Base-by-base conservation (phyloP, 78 protist genomes). In the Dictyostelium citrinum region DNA sequence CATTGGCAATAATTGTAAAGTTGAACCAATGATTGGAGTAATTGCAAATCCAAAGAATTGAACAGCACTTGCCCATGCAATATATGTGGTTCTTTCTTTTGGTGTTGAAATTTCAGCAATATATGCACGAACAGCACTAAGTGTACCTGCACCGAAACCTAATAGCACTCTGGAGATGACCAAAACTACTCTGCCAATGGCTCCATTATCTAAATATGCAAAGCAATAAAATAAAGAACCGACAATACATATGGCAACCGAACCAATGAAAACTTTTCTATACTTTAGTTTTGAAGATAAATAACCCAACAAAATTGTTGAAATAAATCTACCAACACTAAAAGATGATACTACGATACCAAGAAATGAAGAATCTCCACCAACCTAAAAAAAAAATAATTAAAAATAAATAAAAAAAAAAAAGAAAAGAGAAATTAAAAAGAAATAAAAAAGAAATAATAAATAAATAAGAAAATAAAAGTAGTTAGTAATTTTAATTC, bases 1-100 rank as follows among this genome's bases (percentile, higher is more conserved):
- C 1, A 17, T 24, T 58, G 85, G 85, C 16, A 81, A 12, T 22
- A 35, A n/a, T 58, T 74, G 70, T 45, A 81, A 60, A 24, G 49
- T 6, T 35, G 85, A 81, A 5, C 85, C 85, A 35, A 81, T 37
- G 3, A 45, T 49, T 46, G 91, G 91, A 7, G 83, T 79, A 10
- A 76, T 29, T 1, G 91, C 91, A 51, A 86, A 86, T 5, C 91
- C 91, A 46, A 86, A 60, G 68, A 60, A 86, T 49, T 86, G 91
- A 20, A 86, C 45, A 11, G 83, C 91, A 24, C 80, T 33, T 2
- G 83, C 20, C n/a, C 33, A 58, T 5, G 91, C 82, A 20, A 86
- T 49, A 61, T 49, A 86, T 8, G 51, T 75, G 8, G 91, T 86
- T 64, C 91, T 86, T 84, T 86, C 91, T 49, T 75, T 16, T 17